Evolutionary conservation across 2,329 filamentous ascomycete species (phyloP), one percentile per base, ranked within the genome.

Genomic region (Trichoderma sp.): DNA sequence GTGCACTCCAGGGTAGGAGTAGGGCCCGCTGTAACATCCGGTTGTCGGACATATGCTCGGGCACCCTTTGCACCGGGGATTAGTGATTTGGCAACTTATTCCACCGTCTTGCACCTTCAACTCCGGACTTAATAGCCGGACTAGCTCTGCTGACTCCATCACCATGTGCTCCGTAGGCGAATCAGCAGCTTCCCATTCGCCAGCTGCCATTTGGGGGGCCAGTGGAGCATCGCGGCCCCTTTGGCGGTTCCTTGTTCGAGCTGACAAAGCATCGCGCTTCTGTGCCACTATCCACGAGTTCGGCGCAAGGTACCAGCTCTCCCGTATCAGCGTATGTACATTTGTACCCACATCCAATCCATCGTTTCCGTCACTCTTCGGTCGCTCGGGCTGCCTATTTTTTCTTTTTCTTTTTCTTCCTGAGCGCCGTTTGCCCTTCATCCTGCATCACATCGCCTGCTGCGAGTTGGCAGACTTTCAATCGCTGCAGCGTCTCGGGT

Each of bases 281-380:
- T 32, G 34, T 59, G 34, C 65, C 26, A 12, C 65, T 59, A 47
- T 39, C 62, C 28, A 65, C 39, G 43, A 59, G 65, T 47, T 59
- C 65, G 66, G 55, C 47, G 50, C 66, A 34, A 32, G 39, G 34
- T 59, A 59, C 55, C 55, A 59, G 55, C 55, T 30, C 28, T n/a
- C 20, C 47, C 30, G 55, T 23, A 23, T 23, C 23, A 23, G 23
- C 23, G 23, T 36, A 36, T 36, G 34, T 59, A 30, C 55, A 32
- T 32, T 58, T n/a, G 15, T 69, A 55, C 57, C 64, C 47, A 64
- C 68, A 39, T 30, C 61, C 34, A 59, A 58, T 39, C 30, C 64
- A 58, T 70, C 32, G 68, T 64, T 70, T 70, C 50, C 59, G 68
- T 70, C 68, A 70, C 36, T 58, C 50, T 39, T 68, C 66, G 61